Evolutionary conservation across 2,329 filamentous ascomycete species (phyloP).

Genomic region (Cytospora mali): DNA sequence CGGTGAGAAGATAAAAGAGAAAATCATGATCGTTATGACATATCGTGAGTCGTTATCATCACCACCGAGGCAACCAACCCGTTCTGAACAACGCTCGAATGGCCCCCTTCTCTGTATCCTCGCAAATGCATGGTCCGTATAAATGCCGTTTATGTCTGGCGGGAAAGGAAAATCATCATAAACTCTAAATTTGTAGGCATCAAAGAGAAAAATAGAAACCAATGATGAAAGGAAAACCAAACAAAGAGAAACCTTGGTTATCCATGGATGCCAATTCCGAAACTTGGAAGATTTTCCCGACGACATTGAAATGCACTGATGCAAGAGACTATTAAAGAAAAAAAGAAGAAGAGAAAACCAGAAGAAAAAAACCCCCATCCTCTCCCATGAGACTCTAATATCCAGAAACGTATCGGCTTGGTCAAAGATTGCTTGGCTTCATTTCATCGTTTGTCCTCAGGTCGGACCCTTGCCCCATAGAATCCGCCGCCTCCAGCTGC

Average conservation of each 20-base stretch:
- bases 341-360: too few relatives aligned
- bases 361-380: too few relatives aligned
- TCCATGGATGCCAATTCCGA: not conserved
- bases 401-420: not conserved
- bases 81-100: not conserved
- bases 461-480: conserved; percentile 57
- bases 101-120: too few relatives aligned
- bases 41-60: not conserved
- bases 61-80: not conserved
- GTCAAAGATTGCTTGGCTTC: not conserved
- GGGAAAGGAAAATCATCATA: not conserved
- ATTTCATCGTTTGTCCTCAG: conserved; percentile 53
- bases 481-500: conserved; percentile 51
- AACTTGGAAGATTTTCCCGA: not conserved
- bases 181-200: not conserved
- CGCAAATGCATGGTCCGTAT: not conserved
- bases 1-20: not conserved
- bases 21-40: not conserved
- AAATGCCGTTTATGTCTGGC: not conserved
- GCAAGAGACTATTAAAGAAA: not conserved
- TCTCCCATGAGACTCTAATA: not conserved
- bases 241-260: not conserved
- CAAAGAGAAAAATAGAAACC: not conserved
- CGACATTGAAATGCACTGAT: not conserved
- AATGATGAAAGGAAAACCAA: not conserved